Evolutionary conservation across 768 basidiomycete genomes (phyloP).

Genomic region (Amanita rubescens): DNA sequence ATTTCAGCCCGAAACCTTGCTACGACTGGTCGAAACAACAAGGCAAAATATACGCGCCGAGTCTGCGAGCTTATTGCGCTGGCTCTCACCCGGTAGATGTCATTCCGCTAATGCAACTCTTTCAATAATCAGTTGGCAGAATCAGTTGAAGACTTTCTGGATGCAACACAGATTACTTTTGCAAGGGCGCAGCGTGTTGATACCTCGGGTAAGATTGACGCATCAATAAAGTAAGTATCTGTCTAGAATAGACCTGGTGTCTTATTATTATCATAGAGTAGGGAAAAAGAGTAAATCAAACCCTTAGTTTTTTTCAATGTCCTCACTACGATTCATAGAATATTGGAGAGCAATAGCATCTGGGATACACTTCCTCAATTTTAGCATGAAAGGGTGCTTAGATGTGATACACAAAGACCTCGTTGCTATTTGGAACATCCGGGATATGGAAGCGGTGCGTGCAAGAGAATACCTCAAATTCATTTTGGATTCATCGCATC

Average conservation of each 20-base stretch:
- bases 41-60: background rate
- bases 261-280: background rate
- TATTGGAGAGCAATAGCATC: background rate
- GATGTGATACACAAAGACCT: background rate
- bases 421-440: conserved; percentile 1
- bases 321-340: background rate
- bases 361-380: background rate
- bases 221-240: background rate
- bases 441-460: background rate
- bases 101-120: background rate
- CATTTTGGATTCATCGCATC: background rate
- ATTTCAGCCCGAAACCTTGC: too few species aligned
- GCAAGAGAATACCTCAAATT: background rate
- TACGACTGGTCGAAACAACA: too few species aligned
- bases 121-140: background rate
- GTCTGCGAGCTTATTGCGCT: background rate
- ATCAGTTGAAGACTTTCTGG: background rate
- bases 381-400: background rate
- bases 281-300: background rate
- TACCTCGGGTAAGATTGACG: background rate
- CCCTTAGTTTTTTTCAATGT: background rate
- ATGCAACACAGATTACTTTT: background rate
- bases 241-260: too few species aligned
- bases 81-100: too few species aligned
- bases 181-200: background rate